Evolutionary conservation across 805 yeast genomes (phyloP).

Genomic region (Clavispora asparagi): DNA sequence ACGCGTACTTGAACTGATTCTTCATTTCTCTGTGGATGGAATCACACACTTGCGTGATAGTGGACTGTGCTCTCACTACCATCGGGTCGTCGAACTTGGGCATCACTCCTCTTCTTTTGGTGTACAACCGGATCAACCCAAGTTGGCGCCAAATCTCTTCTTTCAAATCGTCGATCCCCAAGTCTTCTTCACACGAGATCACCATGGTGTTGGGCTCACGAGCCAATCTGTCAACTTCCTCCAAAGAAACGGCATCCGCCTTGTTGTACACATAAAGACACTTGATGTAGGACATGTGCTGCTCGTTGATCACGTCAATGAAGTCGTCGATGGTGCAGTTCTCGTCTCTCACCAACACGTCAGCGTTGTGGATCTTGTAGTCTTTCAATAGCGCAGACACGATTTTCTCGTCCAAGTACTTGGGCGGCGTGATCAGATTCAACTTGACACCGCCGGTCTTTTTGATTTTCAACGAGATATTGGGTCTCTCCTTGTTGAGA

Average conservation of each 20-base stretch:
- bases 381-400: conserved; percentile 75
- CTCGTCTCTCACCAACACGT: conserved; percentile 84
- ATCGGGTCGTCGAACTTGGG: conserved; percentile 88
- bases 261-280: conserved; percentile 94
- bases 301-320: conserved; percentile 85
- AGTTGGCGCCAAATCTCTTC: conserved; percentile 93
- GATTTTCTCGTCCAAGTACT: conserved; percentile 73
- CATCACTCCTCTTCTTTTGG: conserved; percentile 77
- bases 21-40: conserved; percentile 90
- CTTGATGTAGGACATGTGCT: conserved; percentile 81
- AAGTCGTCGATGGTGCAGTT: conserved; percentile 85
- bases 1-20: conserved; percentile 85
- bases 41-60: conserved; percentile 85
- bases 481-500: conserved; percentile 72
- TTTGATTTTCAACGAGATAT: conserved; percentile 70
- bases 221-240: conserved; percentile 89
- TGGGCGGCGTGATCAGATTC: conserved; percentile 76
- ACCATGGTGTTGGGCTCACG: conserved; percentile 90
- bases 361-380: conserved; percentile 88
- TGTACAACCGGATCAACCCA: conserved; percentile 72
- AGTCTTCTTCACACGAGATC: conserved; percentile 83
- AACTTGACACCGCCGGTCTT: conserved; percentile 90
- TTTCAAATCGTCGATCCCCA: conserved; percentile 82
- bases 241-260: conserved; percentile 90
- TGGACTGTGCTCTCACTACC: conserved; percentile 76